Conservation (phyloP, 2,329 filamentous ascomycete species). For the Sporothrix mexicana region DNA sequence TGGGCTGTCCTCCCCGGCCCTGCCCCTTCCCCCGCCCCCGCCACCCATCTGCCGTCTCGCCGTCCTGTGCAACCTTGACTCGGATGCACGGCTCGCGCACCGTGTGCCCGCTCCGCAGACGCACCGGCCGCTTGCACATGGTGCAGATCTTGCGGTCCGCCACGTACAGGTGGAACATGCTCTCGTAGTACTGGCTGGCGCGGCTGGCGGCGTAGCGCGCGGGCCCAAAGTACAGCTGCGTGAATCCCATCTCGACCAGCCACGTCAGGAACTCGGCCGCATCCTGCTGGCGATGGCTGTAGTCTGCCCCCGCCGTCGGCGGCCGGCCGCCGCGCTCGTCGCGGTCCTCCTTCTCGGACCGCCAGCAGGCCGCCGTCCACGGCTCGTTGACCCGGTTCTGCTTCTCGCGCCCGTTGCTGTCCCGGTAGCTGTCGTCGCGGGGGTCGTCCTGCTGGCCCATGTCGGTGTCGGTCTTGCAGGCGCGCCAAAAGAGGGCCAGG, state of each 20-base stretch:
- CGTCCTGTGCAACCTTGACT: neutral
- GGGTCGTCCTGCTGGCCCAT: neutral
- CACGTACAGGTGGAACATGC: conserved; percentile 30
- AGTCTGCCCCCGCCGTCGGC: neutral
- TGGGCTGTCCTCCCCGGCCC: no score
- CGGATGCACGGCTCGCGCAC: conserved; percentile 19
- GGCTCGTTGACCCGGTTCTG: neutral
- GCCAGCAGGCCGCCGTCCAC: neutral
- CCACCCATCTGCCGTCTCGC: neutral
- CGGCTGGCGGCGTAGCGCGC: conserved; percentile 10
- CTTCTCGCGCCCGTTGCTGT: no score
- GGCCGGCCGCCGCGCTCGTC: no score
- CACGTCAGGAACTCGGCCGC: conserved; percentile 30
- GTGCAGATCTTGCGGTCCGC: conserved; percentile 28
- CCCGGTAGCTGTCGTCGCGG: neutral
- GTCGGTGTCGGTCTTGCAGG: conserved; percentile 26
- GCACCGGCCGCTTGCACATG: conserved; percentile 29
- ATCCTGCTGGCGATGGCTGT: conserved; percentile 30
- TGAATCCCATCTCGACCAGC: conserved; percentile 26
- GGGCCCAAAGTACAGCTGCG: conserved; percentile 27
- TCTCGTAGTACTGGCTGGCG: conserved; percentile 17
- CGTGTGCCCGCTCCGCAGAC: conserved; percentile 9
- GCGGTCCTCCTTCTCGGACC: neutral
- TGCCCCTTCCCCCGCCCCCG: no score
- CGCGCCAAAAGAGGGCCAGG: conserved; percentile 32